These are phyloP conservation scores for Boehmeria nivea DNA, from an alignment of 306 rosid genomes.

Conservation along the genomic window DNA sequence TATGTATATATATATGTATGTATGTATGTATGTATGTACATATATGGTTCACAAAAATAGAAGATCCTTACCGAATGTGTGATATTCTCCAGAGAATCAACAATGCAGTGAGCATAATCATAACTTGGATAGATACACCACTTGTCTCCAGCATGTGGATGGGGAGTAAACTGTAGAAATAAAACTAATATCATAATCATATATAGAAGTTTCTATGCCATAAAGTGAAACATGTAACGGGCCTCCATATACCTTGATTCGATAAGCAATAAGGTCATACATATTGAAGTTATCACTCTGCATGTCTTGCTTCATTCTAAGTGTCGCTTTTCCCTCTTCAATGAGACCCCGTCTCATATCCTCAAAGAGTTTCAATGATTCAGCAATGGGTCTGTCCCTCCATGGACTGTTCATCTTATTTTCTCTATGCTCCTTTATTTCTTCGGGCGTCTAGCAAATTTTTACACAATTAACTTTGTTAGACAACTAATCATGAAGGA, in stretches of 20 bases:
- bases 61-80: slow-evolving; percentile 90
- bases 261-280: slow-evolving; percentile 97
- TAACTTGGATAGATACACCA: slow-evolving; percentile 99
- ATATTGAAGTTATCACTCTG: slow-evolving; percentile 94
- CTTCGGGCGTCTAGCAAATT: slow-evolving; percentile 71
- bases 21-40: too few species aligned
- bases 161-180: slow-evolving; percentile 73
- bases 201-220: neutral
- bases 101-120: slow-evolving; percentile 94
- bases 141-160: slow-evolving; percentile 98
- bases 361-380: slow-evolving; percentile 77
- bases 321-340: slow-evolving; percentile 96
- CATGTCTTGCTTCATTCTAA: slow-evolving; percentile 99
- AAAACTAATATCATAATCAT: slow-evolving; percentile 21
- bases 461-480: slow-evolving; percentile 12
- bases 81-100: slow-evolving; percentile 94
- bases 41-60: too few species aligned
- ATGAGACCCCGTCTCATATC: slow-evolving; percentile 78
- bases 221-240: slow-evolving; percentile 1
- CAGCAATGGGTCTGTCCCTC: slow-evolving; percentile 85
- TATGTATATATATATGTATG: too few species aligned
- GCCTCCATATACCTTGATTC: slow-evolving; percentile 62
- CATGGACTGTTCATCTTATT: slow-evolving; percentile 95
- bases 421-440: slow-evolving; percentile 86
- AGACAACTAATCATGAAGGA: slow-evolving; percentile 1